Evolutionary conservation across 2,329 filamentous ascomycete species (phyloP), one percentile per base, ranked within the genome.

Genomic region (Clonostachys sp.): DNA sequence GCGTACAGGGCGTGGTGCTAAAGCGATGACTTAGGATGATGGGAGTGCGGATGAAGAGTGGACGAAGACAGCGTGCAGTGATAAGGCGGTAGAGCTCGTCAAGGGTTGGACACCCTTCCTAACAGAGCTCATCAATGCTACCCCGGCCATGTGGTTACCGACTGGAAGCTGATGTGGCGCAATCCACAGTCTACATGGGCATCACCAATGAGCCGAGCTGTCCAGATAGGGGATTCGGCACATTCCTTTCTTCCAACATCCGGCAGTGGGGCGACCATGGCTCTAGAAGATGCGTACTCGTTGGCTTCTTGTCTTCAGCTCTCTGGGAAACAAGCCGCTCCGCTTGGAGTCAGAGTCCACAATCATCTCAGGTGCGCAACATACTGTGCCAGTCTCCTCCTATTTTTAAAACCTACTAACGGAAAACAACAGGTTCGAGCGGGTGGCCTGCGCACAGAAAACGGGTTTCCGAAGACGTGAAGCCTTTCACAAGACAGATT

Each of bases 21-120:
- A 72, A 53, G 82, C 78, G 78, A 78, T 82, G 4, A 63, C 80
- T 17, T 82, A 78, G 1, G 77, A 80, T 57, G 67, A 59, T n/a
- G 78, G 80, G 51, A 70, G 72, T 50, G 71, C 80, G 52, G 78
- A 80, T 47, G 68, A 77, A 48, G 74, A 81, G 80, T 74, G 74
- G 74, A 69, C 4, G 75, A 78, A 50, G 74, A 75, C 0, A 74
- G 73, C 4, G 73, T 16, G 74, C 41, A 63, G 78, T 2, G 68
- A 73, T 44, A 77, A 80, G 41, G 77, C 79, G 0, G 67, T 70
- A 50, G 65, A 73, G 47, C 67, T 77, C 1, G 59, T 80, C 13
- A 67, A 77, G 44, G 73, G 68, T 18, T 80, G 76, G 77, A 74
- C 72, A 9, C 72, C 69, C 0, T 33, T 55, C 48, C 44, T 74